phyloP scores from a whole-genome alignment of 257 asterid species.

The Agastache rugosa region DNA sequence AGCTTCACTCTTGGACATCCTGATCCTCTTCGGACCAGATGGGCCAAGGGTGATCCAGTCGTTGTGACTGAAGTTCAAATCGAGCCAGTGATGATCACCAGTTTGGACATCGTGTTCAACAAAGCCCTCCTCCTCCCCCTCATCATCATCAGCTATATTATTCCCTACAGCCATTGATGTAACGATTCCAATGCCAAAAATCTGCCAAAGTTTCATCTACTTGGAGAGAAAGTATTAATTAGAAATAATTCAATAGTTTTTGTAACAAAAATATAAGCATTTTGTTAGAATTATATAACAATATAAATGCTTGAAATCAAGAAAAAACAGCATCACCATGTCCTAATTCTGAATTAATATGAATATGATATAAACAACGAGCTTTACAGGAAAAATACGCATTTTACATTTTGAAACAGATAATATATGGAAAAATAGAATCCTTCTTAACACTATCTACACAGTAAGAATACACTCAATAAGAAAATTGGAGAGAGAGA shows the following conservation, averaged over 20 bases:
- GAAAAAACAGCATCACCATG: not conserved
- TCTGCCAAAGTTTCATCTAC: constrained; percentile 20
- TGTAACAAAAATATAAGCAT: not conserved
- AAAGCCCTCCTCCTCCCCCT: constrained; percentile 31
- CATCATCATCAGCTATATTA: constrained; percentile 37
- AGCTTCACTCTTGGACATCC: constrained; percentile 31
- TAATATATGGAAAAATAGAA: not conserved
- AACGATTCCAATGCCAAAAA: constrained; percentile 28
- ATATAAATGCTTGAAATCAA: not conserved
- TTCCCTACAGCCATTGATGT: constrained; percentile 43
- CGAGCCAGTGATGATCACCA: constrained; percentile 15
- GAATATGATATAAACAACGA: not conserved
- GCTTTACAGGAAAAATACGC: not conserved
- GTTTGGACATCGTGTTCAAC: constrained; percentile 29
- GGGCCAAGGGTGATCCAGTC: constrained; percentile 34
- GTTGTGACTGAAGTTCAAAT: constrained; percentile 27
- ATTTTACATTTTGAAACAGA: not conserved
- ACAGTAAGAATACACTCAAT: not conserved
- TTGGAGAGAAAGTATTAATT: constrained; percentile 3
- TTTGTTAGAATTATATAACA: not conserved
- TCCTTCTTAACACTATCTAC: not conserved
- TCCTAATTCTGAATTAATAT: not conserved
- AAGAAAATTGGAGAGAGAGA: not conserved
- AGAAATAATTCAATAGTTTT: not conserved
- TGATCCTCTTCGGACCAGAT: constrained; percentile 39